Conservation (phyloP, 2,329 filamentous ascomycete species). For the Fusarium chuoi region DNA sequence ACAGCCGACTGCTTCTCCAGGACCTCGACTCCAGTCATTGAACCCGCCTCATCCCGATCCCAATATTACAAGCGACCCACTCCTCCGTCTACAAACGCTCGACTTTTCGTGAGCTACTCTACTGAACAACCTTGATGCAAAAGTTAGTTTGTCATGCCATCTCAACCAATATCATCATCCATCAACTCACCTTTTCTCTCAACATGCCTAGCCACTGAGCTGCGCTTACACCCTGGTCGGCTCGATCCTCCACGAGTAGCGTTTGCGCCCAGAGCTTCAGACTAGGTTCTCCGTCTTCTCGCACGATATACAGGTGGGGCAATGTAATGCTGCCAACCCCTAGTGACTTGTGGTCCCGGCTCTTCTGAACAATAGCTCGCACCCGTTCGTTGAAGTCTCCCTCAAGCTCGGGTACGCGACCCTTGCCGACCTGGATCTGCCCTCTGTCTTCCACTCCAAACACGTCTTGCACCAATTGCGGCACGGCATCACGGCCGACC, state of each 20-base stretch:
- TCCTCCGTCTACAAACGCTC: constrained; percentile 32
- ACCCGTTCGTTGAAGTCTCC: constrained; percentile 97
- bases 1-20: constrained; percentile 28
- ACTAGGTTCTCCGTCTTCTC: constrained; percentile 95
- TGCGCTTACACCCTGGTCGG: constrained; percentile 92
- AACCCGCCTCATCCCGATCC: constrained; percentile 32
- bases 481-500: constrained; percentile 92
- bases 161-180: neutral
- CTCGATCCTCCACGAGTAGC: constrained; percentile 91
- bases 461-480: constrained; percentile 87
- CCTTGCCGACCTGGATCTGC: constrained; percentile 91
- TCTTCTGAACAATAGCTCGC: constrained; percentile 90
- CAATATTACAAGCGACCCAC: constrained; percentile 37
- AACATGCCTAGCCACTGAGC: constrained; percentile 92
- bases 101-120: constrained; percentile 30
- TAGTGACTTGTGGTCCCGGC: constrained; percentile 83
- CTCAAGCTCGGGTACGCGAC: constrained; percentile 84
- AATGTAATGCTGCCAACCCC: constrained; percentile 94
- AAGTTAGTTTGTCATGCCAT: constrained; percentile 24
- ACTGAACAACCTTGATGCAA: constrained; percentile 49
- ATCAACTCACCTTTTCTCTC: constrained; percentile 83
- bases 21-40: constrained; percentile 41
- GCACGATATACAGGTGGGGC: constrained; percentile 91
- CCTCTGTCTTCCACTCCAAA: constrained; percentile 88
- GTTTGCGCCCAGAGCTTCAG: constrained; percentile 98